phyloP scores from a whole-genome alignment of 2,329 filamentous ascomycete species.

The Curvularia eragrostidis region DNA sequence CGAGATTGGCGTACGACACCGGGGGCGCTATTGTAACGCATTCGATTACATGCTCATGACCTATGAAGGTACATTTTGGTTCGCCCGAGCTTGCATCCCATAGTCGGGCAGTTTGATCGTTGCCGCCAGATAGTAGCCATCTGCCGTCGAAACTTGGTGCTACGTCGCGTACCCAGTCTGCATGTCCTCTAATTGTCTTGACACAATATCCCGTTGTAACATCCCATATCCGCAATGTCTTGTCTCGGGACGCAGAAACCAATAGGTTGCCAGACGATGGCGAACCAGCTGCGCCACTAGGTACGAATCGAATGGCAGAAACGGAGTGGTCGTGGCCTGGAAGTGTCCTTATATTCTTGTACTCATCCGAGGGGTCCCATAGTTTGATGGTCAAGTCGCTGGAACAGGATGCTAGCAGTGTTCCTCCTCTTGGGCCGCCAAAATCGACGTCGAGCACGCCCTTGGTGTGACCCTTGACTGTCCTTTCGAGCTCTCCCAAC shows the following conservation, averaged over 20 bases:
- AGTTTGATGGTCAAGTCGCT: constrained; percentile 93
- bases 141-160: constrained; percentile 81
- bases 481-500: constrained; percentile 85
- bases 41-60: constrained; percentile 85
- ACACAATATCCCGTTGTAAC: constrained; percentile 91
- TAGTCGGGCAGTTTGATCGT: constrained; percentile 80
- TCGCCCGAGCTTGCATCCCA: constrained; percentile 85
- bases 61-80: constrained; percentile 78
- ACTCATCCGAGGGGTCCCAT: constrained; percentile 91
- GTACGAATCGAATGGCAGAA: constrained; percentile 86
- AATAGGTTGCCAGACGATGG: constrained; percentile 83
- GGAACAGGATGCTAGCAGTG: constrained; percentile 81
- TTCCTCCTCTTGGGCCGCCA: constrained; percentile 81
- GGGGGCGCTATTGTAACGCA: constrained; percentile 88
- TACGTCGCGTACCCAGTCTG: constrained; percentile 91
- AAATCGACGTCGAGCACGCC: constrained; percentile 89
- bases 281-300: constrained; percentile 78
- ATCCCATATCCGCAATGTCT: constrained; percentile 88
- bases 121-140: constrained; percentile 81
- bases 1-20: constrained; percentile 76
- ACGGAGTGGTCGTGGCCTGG: constrained; percentile 93
- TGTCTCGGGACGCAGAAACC: constrained; percentile 85
- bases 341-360: constrained; percentile 92
- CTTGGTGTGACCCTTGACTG: constrained; percentile 90
- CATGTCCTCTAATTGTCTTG: constrained; percentile 85